Evolutionary conservation across 805 yeast species (phyloP).

Genomic region (Tetrapisispora taiwanensis): DNA sequence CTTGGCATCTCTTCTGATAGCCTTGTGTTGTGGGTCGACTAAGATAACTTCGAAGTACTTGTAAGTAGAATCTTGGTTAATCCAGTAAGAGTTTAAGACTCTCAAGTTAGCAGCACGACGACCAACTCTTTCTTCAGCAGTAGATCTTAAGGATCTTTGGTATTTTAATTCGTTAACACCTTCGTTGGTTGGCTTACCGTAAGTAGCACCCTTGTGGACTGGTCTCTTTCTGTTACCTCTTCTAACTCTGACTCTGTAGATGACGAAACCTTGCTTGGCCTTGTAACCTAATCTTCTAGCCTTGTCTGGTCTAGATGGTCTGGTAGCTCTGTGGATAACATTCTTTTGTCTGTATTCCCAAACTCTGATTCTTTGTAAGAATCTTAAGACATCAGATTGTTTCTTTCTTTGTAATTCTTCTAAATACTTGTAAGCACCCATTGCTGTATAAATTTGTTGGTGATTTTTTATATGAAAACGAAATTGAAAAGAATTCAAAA

Average conservation of each 20-base stretch:
- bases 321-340: conserved; percentile 96
- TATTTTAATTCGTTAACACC: conserved; percentile 98
- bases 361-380: conserved; percentile 98
- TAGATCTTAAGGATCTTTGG: conserved; percentile 96
- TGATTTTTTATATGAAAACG: conserved; percentile 7
- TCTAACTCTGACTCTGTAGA: conserved; percentile 98
- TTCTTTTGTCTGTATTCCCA: conserved; percentile 99
- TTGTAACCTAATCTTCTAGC: conserved; percentile 99
- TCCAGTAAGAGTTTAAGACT: conserved; percentile 99
- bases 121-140: conserved; percentile 99
- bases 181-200: conserved; percentile 99
- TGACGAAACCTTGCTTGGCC: conserved; percentile 99
- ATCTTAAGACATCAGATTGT: conserved; percentile 98
- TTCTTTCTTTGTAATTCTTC: conserved; percentile 99
- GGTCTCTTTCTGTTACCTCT: conserved; percentile 99
- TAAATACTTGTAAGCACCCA: conserved; percentile 99
- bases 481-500: neutral
- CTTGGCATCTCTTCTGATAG: conserved; percentile 96
- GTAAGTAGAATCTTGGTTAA: conserved; percentile 99
- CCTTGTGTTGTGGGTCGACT: conserved; percentile 96
- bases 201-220: conserved; percentile 99
- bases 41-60: conserved; percentile 97
- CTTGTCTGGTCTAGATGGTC: conserved; percentile 99
- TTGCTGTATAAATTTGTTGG: conserved; percentile 29
- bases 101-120: conserved; percentile 98